These are phyloP conservation scores for Erigeron canadensis DNA, from an alignment of 129 eudicot species.

Conservation along the genomic window DNA sequence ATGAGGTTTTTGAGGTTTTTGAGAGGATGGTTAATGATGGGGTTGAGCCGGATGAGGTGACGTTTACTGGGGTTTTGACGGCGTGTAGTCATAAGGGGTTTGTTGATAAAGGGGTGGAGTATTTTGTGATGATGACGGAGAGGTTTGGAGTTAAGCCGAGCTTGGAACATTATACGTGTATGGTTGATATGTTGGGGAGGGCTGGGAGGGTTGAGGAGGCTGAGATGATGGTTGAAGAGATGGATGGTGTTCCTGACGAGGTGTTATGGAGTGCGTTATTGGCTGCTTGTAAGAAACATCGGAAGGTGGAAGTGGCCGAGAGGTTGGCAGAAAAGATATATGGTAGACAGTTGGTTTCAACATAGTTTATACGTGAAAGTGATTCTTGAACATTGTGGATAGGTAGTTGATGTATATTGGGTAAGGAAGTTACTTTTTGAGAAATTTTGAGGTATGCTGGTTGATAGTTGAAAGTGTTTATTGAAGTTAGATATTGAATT, in stretches of 20 bases:
- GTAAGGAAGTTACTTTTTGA: neutral
- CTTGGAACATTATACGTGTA: conserved; percentile 60
- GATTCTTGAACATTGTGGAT: neutral
- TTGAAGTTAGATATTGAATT: neutral
- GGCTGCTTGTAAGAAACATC: conserved; percentile 49
- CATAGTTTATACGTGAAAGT: neutral
- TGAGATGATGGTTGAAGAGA: conserved; percentile 24
- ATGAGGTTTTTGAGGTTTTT: conserved; percentile 36
- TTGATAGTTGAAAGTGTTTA: neutral
- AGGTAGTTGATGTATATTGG: neutral
- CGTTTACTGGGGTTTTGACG: conserved; percentile 26
- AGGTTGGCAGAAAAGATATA: conserved; percentile 48
- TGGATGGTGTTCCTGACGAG: conserved; percentile 43
- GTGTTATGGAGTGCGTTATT: conserved; percentile 46
- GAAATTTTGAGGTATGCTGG: neutral
- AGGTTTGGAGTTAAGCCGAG: conserved; percentile 37
- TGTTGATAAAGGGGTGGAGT: conserved; percentile 49
- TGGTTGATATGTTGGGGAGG: conserved; percentile 70
- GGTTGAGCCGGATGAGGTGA: conserved; percentile 32
- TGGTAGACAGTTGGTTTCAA: conserved; percentile 19
- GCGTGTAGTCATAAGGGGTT: conserved; percentile 55
- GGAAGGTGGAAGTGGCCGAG: conserved; percentile 49
- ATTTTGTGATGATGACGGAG: conserved; percentile 43
- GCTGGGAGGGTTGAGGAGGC: conserved; percentile 51
- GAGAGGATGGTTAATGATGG: conserved; percentile 29